These are phyloP conservation scores for Colletotrichum neosansevieriae DNA, from an alignment of 2,329 filamentous ascomycete genomes.

Conservation along the genomic window DNA sequence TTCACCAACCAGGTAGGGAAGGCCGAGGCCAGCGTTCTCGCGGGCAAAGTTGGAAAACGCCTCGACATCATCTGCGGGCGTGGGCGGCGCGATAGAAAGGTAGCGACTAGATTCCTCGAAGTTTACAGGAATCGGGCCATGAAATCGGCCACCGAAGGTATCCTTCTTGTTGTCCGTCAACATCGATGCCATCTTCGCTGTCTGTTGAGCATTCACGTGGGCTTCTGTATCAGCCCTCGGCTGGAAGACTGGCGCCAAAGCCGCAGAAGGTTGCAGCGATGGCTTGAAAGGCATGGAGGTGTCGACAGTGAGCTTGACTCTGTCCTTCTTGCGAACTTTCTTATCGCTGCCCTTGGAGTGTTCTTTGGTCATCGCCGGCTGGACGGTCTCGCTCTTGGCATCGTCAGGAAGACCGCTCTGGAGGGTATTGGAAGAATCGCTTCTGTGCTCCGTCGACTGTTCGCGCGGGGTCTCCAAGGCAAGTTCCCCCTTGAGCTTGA, in stretches of 20 bases:
- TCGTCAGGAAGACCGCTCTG: too few species aligned
- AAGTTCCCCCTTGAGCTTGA: conserved; percentile 57
- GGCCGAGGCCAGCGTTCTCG: conserved; percentile 34
- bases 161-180: neutral
- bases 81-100: conserved; percentile 33
- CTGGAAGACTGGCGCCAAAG: conserved; percentile 63
- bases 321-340: conserved; percentile 25
- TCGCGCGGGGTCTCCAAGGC: conserved; percentile 55
- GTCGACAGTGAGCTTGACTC: conserved; percentile 28
- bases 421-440: too few species aligned
- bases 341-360: neutral
- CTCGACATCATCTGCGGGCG: conserved; percentile 28
- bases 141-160: conserved; percentile 16
- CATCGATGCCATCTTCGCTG: neutral
- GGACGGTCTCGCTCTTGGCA: too few species aligned
- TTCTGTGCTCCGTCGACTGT: conserved; percentile 51
- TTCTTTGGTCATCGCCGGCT: neutral
- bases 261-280: conserved; percentile 58
- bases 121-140: conserved; percentile 22
- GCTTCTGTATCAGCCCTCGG: conserved; percentile 48
- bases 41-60: conserved; percentile 32
- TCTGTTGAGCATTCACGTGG: neutral
- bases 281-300: conserved; percentile 44
- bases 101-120: conserved; percentile 22
- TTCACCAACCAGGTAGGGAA: conserved; percentile 68